Conservation (phyloP, 129 eudicot species). For the Deinandra increscens region DNA sequence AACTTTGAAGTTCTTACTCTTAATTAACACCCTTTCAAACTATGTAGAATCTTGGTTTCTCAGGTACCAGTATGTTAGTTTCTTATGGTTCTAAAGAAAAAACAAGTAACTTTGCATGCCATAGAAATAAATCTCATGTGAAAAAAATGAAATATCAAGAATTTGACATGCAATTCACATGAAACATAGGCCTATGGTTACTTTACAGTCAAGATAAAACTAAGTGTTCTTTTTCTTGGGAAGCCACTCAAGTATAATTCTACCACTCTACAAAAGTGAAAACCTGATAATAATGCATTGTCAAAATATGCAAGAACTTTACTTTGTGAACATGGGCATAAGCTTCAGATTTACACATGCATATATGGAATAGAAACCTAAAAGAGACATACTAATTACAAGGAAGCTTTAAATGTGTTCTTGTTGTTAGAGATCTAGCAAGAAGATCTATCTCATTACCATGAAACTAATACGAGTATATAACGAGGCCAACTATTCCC, state of each 20-base stretch:
- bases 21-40: background rate
- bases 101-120: background rate
- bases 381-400: background rate
- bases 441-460: background rate
- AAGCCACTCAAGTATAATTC: conserved; percentile 39
- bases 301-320: conserved; percentile 25
- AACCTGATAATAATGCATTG: conserved; percentile 22
- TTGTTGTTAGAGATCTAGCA: background rate
- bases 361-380: conserved; percentile 1
- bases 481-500: no score
- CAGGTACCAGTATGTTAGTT: background rate
- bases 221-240: conserved; percentile 51
- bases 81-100: background rate
- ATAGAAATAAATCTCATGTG: conserved; percentile 16
- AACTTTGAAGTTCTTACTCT: background rate
- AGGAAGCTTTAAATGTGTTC: background rate
- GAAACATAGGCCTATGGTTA: conserved; percentile 22
- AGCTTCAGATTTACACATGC: background rate
- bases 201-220: conserved; percentile 45
- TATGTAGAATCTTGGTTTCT: background rate
- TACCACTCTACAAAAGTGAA: conserved; percentile 48
- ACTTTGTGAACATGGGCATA: conserved; percentile 26
- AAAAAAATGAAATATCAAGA: background rate
- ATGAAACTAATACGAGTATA: no score
- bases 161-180: conserved; percentile 26